These are phyloP conservation scores for Fusarium palustre DNA, from an alignment of 2,329 filamentous ascomycete genomes.

Conservation along the genomic window DNA sequence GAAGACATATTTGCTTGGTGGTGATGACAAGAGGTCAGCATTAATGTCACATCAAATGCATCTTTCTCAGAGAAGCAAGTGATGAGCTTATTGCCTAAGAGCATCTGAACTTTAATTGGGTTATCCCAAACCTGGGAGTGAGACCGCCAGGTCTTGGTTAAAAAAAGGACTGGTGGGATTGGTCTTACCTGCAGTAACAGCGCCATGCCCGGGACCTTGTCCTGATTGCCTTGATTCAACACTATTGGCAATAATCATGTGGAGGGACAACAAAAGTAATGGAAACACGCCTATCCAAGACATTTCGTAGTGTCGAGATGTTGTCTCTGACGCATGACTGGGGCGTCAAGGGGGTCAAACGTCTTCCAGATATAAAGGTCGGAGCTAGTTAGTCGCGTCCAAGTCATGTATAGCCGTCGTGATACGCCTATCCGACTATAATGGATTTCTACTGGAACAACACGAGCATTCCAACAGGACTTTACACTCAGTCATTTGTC, in stretches of 20 bases:
- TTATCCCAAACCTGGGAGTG: too few species aligned
- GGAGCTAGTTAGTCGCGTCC: rapidly evolving
- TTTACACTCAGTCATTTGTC: not conserved
- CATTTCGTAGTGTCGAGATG: not conserved
- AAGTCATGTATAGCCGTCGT: too few species aligned
- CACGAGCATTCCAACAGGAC: not conserved
- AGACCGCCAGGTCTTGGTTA: not conserved
- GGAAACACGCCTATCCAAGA: not conserved
- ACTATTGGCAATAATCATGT: not conserved
- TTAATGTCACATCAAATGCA: not conserved
- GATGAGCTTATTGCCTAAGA: not conserved
- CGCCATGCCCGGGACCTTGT: not conserved
- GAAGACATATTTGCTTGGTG: not conserved
- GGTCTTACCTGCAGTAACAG: not conserved
- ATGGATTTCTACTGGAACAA: not conserved
- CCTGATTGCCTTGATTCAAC: rapidly evolving
- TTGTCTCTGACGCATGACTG: not conserved
- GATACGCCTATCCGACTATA: not conserved
- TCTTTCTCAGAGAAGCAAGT: not conserved
- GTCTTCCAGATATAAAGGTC: not conserved
- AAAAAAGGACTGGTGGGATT: not conserved
- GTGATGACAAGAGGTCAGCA: not conserved
- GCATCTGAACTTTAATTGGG: not conserved
- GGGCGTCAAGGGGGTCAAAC: too few species aligned
- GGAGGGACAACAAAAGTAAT: not conserved